phyloP scores from a whole-genome alignment of 1,139 yeast species.

The Lodderomyces oxycetoniae region DNA sequence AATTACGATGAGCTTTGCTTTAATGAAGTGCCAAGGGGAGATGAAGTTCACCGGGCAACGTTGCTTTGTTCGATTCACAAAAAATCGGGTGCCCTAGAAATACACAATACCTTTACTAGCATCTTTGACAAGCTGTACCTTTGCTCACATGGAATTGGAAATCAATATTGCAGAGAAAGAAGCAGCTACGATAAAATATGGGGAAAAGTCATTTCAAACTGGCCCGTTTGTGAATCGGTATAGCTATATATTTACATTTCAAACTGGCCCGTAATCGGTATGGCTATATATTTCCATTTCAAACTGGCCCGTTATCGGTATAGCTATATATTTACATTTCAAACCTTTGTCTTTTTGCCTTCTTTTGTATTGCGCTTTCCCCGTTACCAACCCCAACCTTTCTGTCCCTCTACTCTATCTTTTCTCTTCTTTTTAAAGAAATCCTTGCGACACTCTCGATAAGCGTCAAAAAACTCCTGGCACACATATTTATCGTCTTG shows the following conservation, averaged over 20 bases:
- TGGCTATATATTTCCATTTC: background rate
- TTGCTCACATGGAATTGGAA: background rate
- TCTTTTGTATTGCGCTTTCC: constrained; percentile 7
- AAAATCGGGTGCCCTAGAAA: constrained; percentile 26
- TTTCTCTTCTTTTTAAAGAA: constrained; percentile 50
- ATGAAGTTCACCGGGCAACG: constrained; percentile 12
- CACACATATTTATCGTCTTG: constrained; percentile 74
- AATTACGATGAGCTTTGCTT: constrained; percentile 11
- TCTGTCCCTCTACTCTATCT: constrained; percentile 36
- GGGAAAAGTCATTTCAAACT: background rate
- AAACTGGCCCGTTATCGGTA: background rate
- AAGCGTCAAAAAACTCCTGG: constrained; percentile 84
- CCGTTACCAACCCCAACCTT: constrained; percentile 42
- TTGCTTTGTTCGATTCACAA: constrained; percentile 31
- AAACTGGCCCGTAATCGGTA: background rate
- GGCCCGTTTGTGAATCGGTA: constrained; percentile 1
- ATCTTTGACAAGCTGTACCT: background rate
- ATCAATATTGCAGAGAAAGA: too few species aligned
- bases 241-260: background rate
- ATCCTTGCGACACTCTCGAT: constrained; percentile 84
- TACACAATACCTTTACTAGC: constrained; percentile 18
- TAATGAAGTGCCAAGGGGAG: constrained; percentile 10
- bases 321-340: background rate
- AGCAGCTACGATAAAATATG: background rate
- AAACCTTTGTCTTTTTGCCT: background rate